phyloP scores from a whole-genome alignment of 2,329 filamentous ascomycete genomes.

The Cercospora zeae-maydis region DNA sequence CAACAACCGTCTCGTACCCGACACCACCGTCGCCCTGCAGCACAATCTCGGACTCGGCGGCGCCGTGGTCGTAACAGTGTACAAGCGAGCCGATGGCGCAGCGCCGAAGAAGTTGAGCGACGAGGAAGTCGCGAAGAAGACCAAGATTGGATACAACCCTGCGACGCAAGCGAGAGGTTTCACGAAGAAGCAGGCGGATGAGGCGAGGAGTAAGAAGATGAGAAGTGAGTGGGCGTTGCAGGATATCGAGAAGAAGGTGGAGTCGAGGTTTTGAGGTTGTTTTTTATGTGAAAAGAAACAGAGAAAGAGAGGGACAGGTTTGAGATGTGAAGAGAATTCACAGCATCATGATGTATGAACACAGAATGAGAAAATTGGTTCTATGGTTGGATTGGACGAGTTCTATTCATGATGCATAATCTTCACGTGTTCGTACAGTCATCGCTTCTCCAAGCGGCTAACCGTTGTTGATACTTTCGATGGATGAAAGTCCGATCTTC shows the following conservation, averaged over 20 bases:
- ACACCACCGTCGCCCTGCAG: slow-evolving; percentile 73
- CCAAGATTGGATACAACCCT: slow-evolving; percentile 84
- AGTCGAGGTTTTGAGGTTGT: slow-evolving; percentile 57
- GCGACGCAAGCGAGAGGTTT: slow-evolving; percentile 85
- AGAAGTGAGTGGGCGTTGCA: slow-evolving; percentile 70
- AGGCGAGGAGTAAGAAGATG: slow-evolving; percentile 65
- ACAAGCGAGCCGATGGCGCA: slow-evolving; percentile 75
- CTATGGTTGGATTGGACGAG: background rate
- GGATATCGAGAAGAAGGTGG: slow-evolving; percentile 69
- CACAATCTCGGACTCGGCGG: slow-evolving; percentile 91
- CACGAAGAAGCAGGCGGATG: slow-evolving; percentile 68
- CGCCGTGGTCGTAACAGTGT: slow-evolving; percentile 84
- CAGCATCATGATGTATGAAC: background rate
- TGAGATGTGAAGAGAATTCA: background rate
- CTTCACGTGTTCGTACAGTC: background rate
- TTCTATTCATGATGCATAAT: background rate
- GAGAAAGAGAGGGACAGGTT: background rate
- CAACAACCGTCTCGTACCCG: slow-evolving; percentile 72
- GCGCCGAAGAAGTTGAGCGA: slow-evolving; percentile 59
- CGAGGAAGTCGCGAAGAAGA: slow-evolving; percentile 61
- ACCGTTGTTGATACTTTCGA: too few relatives aligned
- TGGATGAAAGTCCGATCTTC: too few relatives aligned
- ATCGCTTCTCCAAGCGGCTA: too few relatives aligned
- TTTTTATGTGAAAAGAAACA: background rate
- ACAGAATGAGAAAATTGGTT: background rate